Evolutionary conservation across 257 asterid genomes (phyloP).

Genomic region (Rhazya stricta): DNA sequence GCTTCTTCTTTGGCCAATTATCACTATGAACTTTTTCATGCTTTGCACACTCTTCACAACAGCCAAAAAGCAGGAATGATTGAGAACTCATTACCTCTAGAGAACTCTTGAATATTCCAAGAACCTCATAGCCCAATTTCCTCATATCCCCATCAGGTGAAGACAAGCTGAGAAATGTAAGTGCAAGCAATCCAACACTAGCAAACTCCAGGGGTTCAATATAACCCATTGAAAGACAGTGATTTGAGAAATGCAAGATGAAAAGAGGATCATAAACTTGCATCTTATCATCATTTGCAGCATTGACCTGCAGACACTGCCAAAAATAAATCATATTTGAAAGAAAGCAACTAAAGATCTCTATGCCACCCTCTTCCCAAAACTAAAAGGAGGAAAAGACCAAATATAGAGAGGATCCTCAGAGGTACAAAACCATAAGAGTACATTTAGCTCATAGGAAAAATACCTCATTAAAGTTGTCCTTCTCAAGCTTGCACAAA

Average conservation of each 20-base stretch:
- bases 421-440: neutral
- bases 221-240: conserved; percentile 69
- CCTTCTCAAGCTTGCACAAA: conserved; percentile 29
- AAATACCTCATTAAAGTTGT: conserved; percentile 32
- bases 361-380: neutral
- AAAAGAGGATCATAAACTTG: conserved; percentile 73
- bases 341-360: conserved; percentile 6
- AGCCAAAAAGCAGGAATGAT: conserved; percentile 2
- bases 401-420: conserved; percentile 4
- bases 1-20: neutral
- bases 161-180: conserved; percentile 71
- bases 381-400: neutral
- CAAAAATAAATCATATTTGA: conserved; percentile 9
- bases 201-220: conserved; percentile 84
- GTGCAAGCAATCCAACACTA: conserved; percentile 81
- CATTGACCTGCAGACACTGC: conserved; percentile 39
- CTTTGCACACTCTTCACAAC: neutral
- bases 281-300: conserved; percentile 33
- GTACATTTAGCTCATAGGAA: conserved; percentile 8
- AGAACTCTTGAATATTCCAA: conserved; percentile 59
- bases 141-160: conserved; percentile 66
- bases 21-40: neutral
- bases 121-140: conserved; percentile 73
- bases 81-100: conserved; percentile 51
- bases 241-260: conserved; percentile 73